Base-by-base conservation (phyloP, 2,329 filamentous ascomycete genomes). In the Fusarium udum region DNA sequence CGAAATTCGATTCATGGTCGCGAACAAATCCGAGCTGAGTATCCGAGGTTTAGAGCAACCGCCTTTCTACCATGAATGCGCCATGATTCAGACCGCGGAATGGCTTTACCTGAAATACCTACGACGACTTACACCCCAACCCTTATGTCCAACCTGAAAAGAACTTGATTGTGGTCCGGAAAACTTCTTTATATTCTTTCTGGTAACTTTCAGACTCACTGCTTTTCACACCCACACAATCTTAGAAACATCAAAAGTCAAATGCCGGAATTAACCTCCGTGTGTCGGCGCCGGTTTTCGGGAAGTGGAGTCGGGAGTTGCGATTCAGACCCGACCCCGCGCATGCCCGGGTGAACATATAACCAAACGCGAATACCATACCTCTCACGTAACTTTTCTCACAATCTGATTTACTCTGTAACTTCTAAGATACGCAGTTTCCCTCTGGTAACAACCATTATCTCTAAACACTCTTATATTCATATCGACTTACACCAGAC, bases 281-380 rank as follows among this genome's bases (percentile, higher is more conserved):
- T 57, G 56, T 66, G 61, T 76, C 72, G 64, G 68, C 60, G 49
- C 77, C 77, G 71, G 56, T 61, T 55, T 63, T 78, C 77, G 77
- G 77, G 72, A 76, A 74, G 76, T 78, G 77, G 77, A 73, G 74
- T 69, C 73, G 72, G 76, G 69, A 78, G 72, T 76, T 78, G 67
- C n/a, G 46, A 67, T 67, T 58, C 48, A 66, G 63, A 68, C 37
- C 68, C 67, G 58, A 78, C 76, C 76, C 76, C 76, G 76, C 76
- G 73, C 67, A 67, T 52, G 55, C 28, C 75, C 73, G 75, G 76
- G 73, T 74, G 76, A 78, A 78, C 59, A 66, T 73, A 78, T 78
- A 78, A 75, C 76, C 76, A 78, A 75, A 61, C 20, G 69, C 69
- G 64, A 62, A 57, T 42, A 52, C 51, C 55, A 39, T 26, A 56